Base-by-base conservation (phyloP, 2,329 filamentous ascomycete genomes). In the Pestalotiopsis fici region DNA sequence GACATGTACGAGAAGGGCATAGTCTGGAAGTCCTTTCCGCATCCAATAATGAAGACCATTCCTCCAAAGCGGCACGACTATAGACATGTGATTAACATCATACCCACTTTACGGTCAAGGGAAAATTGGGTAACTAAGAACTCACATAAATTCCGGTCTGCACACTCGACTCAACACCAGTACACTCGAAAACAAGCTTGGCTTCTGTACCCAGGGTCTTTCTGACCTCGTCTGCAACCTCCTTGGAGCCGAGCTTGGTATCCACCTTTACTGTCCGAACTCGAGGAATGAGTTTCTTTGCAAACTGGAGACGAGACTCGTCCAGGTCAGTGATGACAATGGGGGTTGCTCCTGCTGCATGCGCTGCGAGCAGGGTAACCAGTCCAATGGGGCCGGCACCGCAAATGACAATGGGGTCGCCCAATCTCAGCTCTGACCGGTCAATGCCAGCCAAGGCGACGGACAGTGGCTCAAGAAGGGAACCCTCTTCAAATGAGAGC, bases 401-500 rank as follows among this genome's bases (percentile, higher is more conserved):
- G 66, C 76, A 73, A 62, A 79, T 78, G 68, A 80, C 70, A 4
- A 82, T 69, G 11, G 75, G 72, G 62, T 83, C 74, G 0, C 83
- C 83, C 0, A 82, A 72, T 25, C 74, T 73, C 2, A 85, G 68
- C 1, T 75, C 77, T 1, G 79, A 77, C 5, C 79, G 76, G 23
- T 83, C 75, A 7, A 83, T 77, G 0, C 79, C 77, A 31, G 84
- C 82, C 1, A 86, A 77, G 2, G 83, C 83, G 3, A 85, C 82
- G 18, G 79, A 78, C 11, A 85, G 73, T 6, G 85, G 84, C 74
- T 86, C 85, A 11, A 86, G 78, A 4, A 86, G 75, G 0, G 80
- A 80, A 0, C 81, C 82, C 65, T 85, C 83, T 37, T 81, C 75
- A 50, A 81, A 78, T 5, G 72, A 75, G 13, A 84, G 71, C 1